These are phyloP conservation scores for Infundibulicybe gibba DNA, from an alignment of 768 basidiomycete genomes.

Conservation along the genomic window DNA sequence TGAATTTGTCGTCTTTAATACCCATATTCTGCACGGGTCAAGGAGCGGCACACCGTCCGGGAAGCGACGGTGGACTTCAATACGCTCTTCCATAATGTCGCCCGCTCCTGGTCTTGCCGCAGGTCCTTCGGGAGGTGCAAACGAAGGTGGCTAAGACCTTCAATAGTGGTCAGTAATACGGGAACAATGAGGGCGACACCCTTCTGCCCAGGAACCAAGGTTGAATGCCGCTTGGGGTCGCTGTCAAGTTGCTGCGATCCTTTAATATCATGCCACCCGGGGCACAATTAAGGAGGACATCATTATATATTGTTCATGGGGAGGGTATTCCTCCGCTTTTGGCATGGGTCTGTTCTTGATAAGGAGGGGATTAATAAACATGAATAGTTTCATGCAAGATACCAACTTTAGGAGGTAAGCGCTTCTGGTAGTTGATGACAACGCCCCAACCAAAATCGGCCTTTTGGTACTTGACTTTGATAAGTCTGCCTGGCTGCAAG, in stretches of 20 bases:
- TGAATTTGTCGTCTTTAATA: constrained; percentile 93
- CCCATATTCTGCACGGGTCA: constrained; percentile 92
- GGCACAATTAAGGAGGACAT: constrained; percentile 84
- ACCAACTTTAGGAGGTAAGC: constrained; percentile 71
- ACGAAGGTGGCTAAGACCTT: constrained; percentile 83
- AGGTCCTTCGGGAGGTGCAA: constrained; percentile 90
- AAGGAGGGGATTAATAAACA: neutral
- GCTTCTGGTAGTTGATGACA: constrained; percentile 89
- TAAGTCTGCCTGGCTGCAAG: constrained; percentile 88
- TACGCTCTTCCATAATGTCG: constrained; percentile 87
- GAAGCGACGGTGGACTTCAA: constrained; percentile 85
- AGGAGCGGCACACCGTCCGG: constrained; percentile 83
- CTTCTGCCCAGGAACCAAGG: constrained; percentile 74
- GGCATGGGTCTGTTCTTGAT: constrained; percentile 63
- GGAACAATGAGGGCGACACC: constrained; percentile 86
- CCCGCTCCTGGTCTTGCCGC: constrained; percentile 67
- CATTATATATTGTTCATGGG: constrained; percentile 89
- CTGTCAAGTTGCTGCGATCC: constrained; percentile 46
- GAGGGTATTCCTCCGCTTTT: constrained; percentile 63
- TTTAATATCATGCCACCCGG: constrained; percentile 58
- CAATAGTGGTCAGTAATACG: constrained; percentile 81
- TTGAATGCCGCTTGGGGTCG: constrained; percentile 66
- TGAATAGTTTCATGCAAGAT: constrained; percentile 7
- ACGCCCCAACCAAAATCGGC: constrained; percentile 97
- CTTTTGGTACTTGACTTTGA: constrained; percentile 83